Conservation (phyloP, 2,329 filamentous ascomycete species). For the Aureobasidium sp. region DNA sequence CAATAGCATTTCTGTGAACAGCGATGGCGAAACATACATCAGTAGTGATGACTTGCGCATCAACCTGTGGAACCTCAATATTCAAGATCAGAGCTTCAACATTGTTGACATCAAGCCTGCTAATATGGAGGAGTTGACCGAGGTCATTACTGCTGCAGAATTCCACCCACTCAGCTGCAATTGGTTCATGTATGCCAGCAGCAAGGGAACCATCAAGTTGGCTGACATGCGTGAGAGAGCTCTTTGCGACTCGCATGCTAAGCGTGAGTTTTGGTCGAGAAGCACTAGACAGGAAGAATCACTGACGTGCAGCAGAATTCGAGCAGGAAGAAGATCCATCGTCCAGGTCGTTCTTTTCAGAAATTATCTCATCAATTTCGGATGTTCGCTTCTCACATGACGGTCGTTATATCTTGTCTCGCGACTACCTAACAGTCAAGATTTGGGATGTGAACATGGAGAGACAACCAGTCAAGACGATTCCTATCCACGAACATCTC, state of each 20-base stretch:
- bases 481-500: conserved; percentile 96
- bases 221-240: conserved; percentile 98
- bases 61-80: conserved; percentile 98
- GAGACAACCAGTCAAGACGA: conserved; percentile 92
- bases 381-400: conserved; percentile 97
- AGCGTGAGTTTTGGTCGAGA: conserved; percentile 56
- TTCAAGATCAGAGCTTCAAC: conserved; percentile 99
- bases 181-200: conserved; percentile 99
- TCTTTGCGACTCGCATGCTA: conserved; percentile 89
- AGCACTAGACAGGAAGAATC: background rate
- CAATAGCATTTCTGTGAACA: conserved; percentile 99
- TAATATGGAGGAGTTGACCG: conserved; percentile 98
- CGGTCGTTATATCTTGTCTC: conserved; percentile 91
- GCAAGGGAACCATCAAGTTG: conserved; percentile 97
- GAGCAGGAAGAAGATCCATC: conserved; percentile 98
- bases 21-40: conserved; percentile 98
- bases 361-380: conserved; percentile 98
- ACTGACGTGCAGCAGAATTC: conserved; percentile 59
- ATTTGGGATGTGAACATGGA: conserved; percentile 99
- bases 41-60: conserved; percentile 96
- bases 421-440: conserved; percentile 97
- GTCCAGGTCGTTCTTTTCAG: conserved; percentile 96
- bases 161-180: conserved; percentile 97
- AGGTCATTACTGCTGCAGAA: conserved; percentile 96
- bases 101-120: conserved; percentile 99